Evolutionary conservation across 192 early-diverging fungal genomes (phyloP), one percentile per base, ranked within the genome.

Genomic region (Chytriomyces confervae): DNA sequence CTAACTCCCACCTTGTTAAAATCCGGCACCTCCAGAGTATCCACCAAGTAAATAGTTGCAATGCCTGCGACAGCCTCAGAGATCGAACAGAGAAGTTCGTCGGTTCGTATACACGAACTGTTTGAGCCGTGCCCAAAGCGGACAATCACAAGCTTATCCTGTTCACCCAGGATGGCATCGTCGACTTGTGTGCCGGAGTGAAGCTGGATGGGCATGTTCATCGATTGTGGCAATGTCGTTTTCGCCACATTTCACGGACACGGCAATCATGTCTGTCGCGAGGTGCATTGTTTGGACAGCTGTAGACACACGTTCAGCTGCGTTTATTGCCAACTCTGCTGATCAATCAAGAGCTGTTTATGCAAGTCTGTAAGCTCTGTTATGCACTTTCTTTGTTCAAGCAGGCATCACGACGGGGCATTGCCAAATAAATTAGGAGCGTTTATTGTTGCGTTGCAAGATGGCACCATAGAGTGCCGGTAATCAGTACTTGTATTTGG

Each of bases 401-500:
- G 51, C 18, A 53, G 18, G 51, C 51, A 20, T 18, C 11, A 11
- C 53, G 20, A 57, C 0, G 53, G 53, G 20, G 11, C 20, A 11
- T 57, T 18, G 53, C 53, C 11, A 57, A 57, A 57, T 18, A 11
- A 57, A 0, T 57, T 57, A 57, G 0, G 53, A 1, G 20, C 53
- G 53, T 57, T 57, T 57, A 57, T 57, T 57, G 53, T 18, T 20
- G 11, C 20, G 53, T 18, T 10, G 51, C 51, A 18, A 18, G 47
- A n/a, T 29, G 9, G 8, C 46, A 9, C 72, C 87, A n/a, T n/a
- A n/a, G n/a, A n/a, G n/a, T n/a, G n/a, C n/a, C n/a, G n/a, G n/a
- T n/a, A n/a, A n/a, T n/a, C n/a, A 98, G 74, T 98, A 98, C 81
- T 96, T 95, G 92, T 99, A 96, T 79, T 97, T 98, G 75, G 97